Conservation (phyloP, 441 rosid species). For the Gossypium davidsonii region DNA sequence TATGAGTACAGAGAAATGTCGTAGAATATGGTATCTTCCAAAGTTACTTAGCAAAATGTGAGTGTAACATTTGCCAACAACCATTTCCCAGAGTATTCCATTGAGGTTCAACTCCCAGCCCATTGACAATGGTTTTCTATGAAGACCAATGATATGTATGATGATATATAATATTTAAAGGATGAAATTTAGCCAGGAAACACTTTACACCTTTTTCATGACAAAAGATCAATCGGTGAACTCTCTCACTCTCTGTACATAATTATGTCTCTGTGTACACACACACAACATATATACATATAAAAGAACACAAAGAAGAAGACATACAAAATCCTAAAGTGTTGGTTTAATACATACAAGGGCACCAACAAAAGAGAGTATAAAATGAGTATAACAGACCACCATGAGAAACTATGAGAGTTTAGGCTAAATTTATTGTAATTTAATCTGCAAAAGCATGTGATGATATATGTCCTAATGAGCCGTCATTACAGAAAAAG, state of each 20-base stretch:
- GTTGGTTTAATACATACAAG: constrained; percentile 1
- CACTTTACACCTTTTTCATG: not conserved
- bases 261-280: not conserved
- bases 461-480: not conserved
- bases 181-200: not conserved
- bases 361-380: not conserved
- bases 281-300: not conserved
- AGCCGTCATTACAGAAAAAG: not conserved
- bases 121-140: not conserved
- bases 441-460: not conserved
- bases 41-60: not conserved
- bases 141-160: not conserved
- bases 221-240: not conserved
- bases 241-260: not conserved
- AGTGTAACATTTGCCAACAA: constrained; percentile 7
- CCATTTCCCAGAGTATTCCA: not conserved
- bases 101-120: constrained; percentile 1
- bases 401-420: not conserved
- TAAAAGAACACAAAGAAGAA: not conserved
- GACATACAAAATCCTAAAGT: not conserved
- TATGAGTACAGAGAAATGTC: not conserved
- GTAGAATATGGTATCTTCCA: not conserved
- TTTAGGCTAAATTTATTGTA: not conserved
- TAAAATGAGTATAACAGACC: not conserved
- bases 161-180: not conserved